Conservation (phyloP, 2,329 filamentous ascomycete genomes). For the Fusarium chlamydosporum region DNA sequence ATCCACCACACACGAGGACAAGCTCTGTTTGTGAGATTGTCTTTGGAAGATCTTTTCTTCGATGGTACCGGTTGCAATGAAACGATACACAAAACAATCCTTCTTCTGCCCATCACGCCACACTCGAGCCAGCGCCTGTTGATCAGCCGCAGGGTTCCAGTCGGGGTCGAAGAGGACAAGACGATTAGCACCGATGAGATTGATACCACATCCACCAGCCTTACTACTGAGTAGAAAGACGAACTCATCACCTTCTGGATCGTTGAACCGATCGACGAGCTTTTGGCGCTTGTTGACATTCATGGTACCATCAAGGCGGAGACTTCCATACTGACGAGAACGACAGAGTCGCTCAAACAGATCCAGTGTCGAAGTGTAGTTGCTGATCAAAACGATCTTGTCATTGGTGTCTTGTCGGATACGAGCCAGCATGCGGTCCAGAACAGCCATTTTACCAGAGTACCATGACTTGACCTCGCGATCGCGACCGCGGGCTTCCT, state of each 20-base stretch:
- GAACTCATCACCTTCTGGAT: slow-evolving; percentile 90
- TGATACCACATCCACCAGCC: slow-evolving; percentile 95
- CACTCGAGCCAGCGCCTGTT: slow-evolving; percentile 95
- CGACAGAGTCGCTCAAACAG: slow-evolving; percentile 94
- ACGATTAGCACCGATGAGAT: slow-evolving; percentile 93
- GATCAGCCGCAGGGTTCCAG: slow-evolving; percentile 98
- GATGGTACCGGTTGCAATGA: slow-evolving; percentile 97
- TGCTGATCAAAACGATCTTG: slow-evolving; percentile 99
- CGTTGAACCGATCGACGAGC: slow-evolving; percentile 97
- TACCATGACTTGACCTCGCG: slow-evolving; percentile 96
- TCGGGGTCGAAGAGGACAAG: slow-evolving; percentile 96
- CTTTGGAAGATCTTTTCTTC: slow-evolving; percentile 99
- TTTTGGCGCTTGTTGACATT: slow-evolving; percentile 97
- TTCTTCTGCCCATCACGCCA: slow-evolving; percentile 99
- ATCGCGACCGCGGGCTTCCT: slow-evolving; percentile 88
- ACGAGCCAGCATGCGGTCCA: slow-evolving; percentile 97
- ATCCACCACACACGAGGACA: slow-evolving; percentile 97
- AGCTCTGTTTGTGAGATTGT: slow-evolving; percentile 96
- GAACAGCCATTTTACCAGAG: slow-evolving; percentile 97
- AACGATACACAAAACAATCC: slow-evolving; percentile 99
- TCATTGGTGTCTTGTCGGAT: slow-evolving; percentile 97
- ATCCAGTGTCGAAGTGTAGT: slow-evolving; percentile 96
- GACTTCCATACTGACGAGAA: slow-evolving; percentile 82
- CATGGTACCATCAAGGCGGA: slow-evolving; percentile 97
- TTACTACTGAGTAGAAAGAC: slow-evolving; percentile 97